Percentiles rank a stretch among this genome's conserved stretches.
Conservation (phyloP, 345 rosid genomes). For the Aquilaria malaccensis region DNA sequence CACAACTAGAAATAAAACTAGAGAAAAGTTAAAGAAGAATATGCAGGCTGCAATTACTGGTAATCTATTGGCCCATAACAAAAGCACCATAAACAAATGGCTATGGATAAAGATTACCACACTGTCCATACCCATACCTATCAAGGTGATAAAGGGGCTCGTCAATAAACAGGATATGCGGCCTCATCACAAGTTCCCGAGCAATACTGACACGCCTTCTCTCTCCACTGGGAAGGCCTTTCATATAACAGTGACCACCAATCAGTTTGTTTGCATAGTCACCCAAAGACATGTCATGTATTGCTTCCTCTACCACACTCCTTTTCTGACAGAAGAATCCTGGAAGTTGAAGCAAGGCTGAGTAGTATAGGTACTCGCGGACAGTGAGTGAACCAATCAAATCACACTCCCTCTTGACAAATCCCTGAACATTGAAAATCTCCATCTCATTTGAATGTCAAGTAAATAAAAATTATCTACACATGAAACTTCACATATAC, state of each 20-base stretch:
- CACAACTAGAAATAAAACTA: no score
- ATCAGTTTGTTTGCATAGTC: conserved; percentile 93
- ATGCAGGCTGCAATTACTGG: neutral
- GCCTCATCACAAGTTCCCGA: conserved; percentile 98
- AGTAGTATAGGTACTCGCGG: conserved; percentile 83
- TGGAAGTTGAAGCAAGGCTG: conserved; percentile 95
- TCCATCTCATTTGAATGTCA: conserved; percentile 11
- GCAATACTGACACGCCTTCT: conserved; percentile 97
- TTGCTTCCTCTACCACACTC: conserved; percentile 95
- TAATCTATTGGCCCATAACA: neutral
- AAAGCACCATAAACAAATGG: neutral
- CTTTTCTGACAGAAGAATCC: conserved; percentile 91
- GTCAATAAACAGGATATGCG: conserved; percentile 79
- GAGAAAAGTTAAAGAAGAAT: no score
- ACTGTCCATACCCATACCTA: conserved; percentile 38
- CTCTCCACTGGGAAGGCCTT: conserved; percentile 87
- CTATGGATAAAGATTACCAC: neutral
- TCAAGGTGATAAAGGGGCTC: conserved; percentile 99
- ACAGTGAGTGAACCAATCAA: conserved; percentile 91
- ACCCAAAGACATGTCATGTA: conserved; percentile 87
- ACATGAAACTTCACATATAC: neutral
- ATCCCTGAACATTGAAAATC: conserved; percentile 49
- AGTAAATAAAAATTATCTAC: neutral
- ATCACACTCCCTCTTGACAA: conserved; percentile 77
- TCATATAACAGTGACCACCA: conserved; percentile 96